Conservation (phyloP, 176 grass and related monocot species). For the Zoysia japonica region DNA sequence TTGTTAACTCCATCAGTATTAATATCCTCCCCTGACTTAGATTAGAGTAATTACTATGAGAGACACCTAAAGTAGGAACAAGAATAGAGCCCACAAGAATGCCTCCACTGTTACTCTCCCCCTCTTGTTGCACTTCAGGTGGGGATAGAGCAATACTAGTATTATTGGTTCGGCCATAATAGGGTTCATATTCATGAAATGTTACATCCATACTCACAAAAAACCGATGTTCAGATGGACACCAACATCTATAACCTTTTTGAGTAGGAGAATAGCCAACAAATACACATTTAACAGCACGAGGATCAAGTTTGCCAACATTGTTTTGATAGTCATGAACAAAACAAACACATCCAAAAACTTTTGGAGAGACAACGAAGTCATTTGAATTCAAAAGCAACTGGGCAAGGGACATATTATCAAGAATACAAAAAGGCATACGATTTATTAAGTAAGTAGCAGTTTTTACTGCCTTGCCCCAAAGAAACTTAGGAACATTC, state of each 20-base stretch:
- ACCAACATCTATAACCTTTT: not conserved
- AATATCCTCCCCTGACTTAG: not conserved
- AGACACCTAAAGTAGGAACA: not conserved
- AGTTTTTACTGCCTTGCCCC: not conserved
- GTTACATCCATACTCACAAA: not conserved
- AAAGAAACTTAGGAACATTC: too few relatives aligned
- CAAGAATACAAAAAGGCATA: not conserved
- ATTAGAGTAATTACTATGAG: not conserved
- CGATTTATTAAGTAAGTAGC: not conserved
- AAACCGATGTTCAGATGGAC: not conserved
- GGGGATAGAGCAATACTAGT: not conserved
- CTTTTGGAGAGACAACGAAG: not conserved
- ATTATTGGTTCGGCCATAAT: not conserved
- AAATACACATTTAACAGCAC: not conserved
- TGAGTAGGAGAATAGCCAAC: not conserved
- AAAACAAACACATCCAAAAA: not conserved
- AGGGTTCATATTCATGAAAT: not conserved
- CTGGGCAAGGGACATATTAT: not conserved
- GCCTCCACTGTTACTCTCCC: not conserved
- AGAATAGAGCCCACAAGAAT: not conserved
- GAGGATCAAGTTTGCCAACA: not conserved
- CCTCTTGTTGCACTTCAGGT: not conserved
- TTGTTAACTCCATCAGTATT: not conserved
- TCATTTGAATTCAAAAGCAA: not conserved
- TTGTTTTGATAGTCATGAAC: not conserved